A percentile compares a stretch with the other conserved stretches of the same genome.
Evolutionary conservation across 2,329 filamentous ascomycete genomes (phyloP).

Genomic region (Bisporella sp.): DNA sequence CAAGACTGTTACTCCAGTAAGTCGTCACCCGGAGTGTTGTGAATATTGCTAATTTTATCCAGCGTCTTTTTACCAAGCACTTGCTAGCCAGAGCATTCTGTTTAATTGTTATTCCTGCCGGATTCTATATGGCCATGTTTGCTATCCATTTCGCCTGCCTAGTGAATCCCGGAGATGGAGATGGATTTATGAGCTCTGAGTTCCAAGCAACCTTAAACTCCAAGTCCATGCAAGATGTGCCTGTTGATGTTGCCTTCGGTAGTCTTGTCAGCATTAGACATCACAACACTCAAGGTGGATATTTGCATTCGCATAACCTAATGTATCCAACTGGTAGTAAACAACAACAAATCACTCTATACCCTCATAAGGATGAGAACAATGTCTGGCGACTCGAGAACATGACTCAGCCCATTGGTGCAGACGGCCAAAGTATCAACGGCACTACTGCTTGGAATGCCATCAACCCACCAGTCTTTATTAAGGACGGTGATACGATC

Average conservation of each 20-base stretch:
- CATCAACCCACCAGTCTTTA: slow-evolving; percentile 54
- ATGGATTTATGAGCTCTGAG: slow-evolving; percentile 99
- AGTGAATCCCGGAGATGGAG: slow-evolving; percentile 90
- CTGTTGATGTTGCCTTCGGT: slow-evolving; percentile 84
- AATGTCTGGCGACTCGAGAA: slow-evolving; percentile 94
- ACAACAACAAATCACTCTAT: slow-evolving; percentile 97
- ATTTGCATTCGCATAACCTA: slow-evolving; percentile 90
- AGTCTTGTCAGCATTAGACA: slow-evolving; percentile 83
- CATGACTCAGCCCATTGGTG: slow-evolving; percentile 80
- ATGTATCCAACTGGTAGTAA: slow-evolving; percentile 98
- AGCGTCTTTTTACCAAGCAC: slow-evolving; percentile 86
- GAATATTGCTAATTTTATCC: slow-evolving; percentile 19
- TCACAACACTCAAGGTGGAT: slow-evolving; percentile 95
- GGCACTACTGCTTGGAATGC: slow-evolving; percentile 81
- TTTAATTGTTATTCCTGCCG: slow-evolving; percentile 78
- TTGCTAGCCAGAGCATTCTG: slow-evolving; percentile 87
- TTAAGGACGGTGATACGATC: slow-evolving; percentile 75
- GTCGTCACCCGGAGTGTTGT: slow-evolving; percentile 19
- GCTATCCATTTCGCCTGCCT: slow-evolving; percentile 93
- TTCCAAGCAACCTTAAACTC: slow-evolving; percentile 97
- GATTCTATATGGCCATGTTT: slow-evolving; percentile 96
- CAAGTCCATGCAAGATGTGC: slow-evolving; percentile 92
- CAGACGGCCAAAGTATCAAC: slow-evolving; percentile 68
- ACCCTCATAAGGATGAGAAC: slow-evolving; percentile 98
- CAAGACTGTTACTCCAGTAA: slow-evolving; percentile 72